Conservation (phyloP, 352 stramenopile species). For the Phytophthora pluvialis region DNA sequence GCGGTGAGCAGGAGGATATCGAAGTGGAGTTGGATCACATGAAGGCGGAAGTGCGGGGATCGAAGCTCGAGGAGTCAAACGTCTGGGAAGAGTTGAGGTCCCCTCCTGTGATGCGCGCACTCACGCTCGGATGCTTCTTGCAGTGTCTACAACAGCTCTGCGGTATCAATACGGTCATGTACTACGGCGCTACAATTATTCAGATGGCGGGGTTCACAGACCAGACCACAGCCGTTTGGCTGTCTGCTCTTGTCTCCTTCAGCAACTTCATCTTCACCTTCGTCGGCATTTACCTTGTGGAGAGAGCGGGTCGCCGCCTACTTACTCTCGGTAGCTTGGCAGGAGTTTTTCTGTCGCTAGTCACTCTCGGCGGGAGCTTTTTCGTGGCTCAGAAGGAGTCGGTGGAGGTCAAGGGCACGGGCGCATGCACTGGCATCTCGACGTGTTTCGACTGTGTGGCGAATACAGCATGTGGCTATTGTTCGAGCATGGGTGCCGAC, state of each 20-base stretch:
- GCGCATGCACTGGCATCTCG: conserved; percentile 41
- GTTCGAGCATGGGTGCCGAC: conserved; percentile 14
- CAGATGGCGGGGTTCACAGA: conserved; percentile 79
- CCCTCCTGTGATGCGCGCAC: conserved; percentile 39
- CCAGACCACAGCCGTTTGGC: conserved; percentile 72
- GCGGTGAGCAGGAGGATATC: conserved; percentile 50
- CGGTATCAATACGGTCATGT: conserved; percentile 89
- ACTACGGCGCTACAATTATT: conserved; percentile 81
- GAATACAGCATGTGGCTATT: conserved; percentile 53
- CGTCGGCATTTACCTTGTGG: conserved; percentile 30
- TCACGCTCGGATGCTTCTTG: conserved; percentile 57
- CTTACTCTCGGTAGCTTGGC: conserved; percentile 23
- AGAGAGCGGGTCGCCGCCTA: conserved; percentile 22
- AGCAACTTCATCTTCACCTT: conserved; percentile 37
- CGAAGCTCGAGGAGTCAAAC: conserved; percentile 30
- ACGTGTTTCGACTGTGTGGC: conserved; percentile 79
- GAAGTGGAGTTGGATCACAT: conserved; percentile 65
- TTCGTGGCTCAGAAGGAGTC: conserved; percentile 25
- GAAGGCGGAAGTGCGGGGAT: conserved; percentile 50
- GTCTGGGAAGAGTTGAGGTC: conserved; percentile 44
- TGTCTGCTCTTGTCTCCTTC: conserved; percentile 64
- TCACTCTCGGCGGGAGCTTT: conserved; percentile 28
- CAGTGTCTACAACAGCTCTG: conserved; percentile 66
- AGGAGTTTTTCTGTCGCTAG: conserved; percentile 24
- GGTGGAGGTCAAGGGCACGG: conserved; percentile 23